These are phyloP conservation scores for Hypericum androsaemum DNA, from an alignment of 345 rosid species.

Conservation along the genomic window DNA sequence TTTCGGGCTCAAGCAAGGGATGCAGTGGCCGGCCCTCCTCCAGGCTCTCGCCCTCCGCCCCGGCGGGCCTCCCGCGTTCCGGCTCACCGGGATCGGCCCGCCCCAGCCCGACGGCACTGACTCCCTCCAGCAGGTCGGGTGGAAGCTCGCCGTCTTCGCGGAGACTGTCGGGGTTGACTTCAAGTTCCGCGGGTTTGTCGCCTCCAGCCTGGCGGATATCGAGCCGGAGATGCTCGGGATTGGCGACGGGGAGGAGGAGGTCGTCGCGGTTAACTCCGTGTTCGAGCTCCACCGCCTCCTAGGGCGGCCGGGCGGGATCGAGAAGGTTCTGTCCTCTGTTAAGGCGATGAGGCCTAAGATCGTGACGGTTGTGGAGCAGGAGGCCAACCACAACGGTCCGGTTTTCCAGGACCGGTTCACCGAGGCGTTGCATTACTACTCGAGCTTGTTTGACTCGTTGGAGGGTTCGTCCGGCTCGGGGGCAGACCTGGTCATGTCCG, in stretches of 20 bases:
- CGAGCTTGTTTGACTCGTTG: constrained; percentile 30
- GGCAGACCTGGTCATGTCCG: constrained; percentile 58
- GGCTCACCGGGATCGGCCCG: constrained; percentile 6
- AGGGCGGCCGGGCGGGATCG: constrained; percentile 16
- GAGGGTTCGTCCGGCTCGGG: constrained; percentile 37
- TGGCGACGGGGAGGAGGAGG: constrained; percentile 16
- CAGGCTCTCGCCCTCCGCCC: constrained; percentile 12
- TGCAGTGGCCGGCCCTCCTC: constrained; percentile 29
- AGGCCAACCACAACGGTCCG: constrained; percentile 25
- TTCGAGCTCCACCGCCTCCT: constrained; percentile 28
- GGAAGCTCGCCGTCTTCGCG: constrained; percentile 24
- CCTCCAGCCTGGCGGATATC: constrained; percentile 23
- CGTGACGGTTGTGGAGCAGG: constrained; percentile 26
- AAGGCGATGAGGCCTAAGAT: constrained; percentile 28
- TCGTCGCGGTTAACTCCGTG: constrained; percentile 22
- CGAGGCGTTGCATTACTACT: constrained; percentile 25
- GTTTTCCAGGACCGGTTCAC: constrained; percentile 26
- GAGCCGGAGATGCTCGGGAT: constrained; percentile 22
- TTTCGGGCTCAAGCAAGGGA: constrained; percentile 27
- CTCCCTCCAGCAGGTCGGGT: constrained; percentile 24
- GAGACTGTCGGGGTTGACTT: constrained; percentile 23
- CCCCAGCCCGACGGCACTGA: constrained; percentile 23
- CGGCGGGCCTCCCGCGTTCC: constrained; percentile 3
- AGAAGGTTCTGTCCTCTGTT: constrained; percentile 18
- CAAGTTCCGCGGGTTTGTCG: constrained; percentile 27